phyloP scores from a whole-genome alignment of 2,329 filamentous ascomycete genomes.

The Xylaria sp. region DNA sequence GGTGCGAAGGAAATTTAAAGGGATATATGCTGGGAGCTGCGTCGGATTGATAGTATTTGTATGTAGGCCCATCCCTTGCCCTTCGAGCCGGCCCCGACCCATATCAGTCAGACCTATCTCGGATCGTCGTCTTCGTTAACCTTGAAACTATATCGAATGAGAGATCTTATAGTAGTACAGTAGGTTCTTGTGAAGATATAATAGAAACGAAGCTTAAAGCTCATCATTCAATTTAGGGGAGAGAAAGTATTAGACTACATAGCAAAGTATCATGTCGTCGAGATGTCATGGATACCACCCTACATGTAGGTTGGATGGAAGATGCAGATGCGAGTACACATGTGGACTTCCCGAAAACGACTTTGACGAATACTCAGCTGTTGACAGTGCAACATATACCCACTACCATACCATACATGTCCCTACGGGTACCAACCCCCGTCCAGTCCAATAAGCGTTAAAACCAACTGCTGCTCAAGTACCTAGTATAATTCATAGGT shows the following conservation, averaged over 20 bases:
- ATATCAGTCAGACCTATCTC: not conserved
- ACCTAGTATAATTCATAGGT: too few species aligned
- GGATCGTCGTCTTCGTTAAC: not conserved
- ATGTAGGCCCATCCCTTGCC: constrained; percentile 16
- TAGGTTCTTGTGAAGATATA: too few species aligned
- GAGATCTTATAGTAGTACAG: too few species aligned
- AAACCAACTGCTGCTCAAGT: too few species aligned
- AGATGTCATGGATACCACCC: too few species aligned
- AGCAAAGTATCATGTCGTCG: too few species aligned
- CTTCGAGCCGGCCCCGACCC: constrained; percentile 1
- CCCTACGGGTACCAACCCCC: too few species aligned
- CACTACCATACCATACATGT: too few species aligned
- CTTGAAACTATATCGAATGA: too few species aligned
- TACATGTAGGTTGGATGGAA: not conserved
- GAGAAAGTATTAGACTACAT: not conserved
- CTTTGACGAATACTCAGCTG: not conserved
- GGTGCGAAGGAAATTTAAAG: not conserved
- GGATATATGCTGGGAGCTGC: constrained; percentile 10
- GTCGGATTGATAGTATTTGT: constrained; percentile 2
- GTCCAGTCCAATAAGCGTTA: too few species aligned
- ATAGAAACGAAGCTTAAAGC: not conserved
- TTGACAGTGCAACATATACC: constrained; percentile 15
- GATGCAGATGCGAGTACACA: not conserved
- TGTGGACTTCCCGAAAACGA: not conserved
- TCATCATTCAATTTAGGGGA: not conserved